phyloP scores from a whole-genome alignment of 176 grass and related monocot genomes.

The Raddia guianensis region DNA sequence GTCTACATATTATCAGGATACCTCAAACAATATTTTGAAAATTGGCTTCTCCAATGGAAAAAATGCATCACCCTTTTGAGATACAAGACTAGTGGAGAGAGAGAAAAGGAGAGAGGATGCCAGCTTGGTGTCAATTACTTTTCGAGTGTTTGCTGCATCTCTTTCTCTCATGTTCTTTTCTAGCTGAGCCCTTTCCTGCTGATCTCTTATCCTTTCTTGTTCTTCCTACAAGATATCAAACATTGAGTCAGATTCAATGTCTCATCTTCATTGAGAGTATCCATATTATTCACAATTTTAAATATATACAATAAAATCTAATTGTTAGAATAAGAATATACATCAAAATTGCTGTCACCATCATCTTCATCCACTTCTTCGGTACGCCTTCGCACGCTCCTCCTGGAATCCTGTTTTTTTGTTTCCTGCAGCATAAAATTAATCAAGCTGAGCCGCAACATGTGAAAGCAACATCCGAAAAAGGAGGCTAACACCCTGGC shows the following conservation, averaged over 20 bases:
- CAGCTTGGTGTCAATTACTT: constrained; percentile 54
- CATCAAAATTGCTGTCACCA: constrained; percentile 44
- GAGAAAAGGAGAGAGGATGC: background rate
- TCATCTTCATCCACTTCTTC: constrained; percentile 57
- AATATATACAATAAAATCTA: background rate
- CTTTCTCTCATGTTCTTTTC: constrained; percentile 91
- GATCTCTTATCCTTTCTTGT: constrained; percentile 70
- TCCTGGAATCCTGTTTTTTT: constrained; percentile 15
- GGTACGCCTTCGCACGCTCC: constrained; percentile 50
- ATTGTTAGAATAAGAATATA: constrained; percentile 38
- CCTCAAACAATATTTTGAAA: background rate
- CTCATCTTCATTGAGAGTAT: constrained; percentile 3
- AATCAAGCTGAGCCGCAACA: background rate
- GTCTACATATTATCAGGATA: background rate
- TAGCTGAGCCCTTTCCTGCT: constrained; percentile 85
- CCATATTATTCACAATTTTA: background rate
- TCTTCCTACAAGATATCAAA: constrained; percentile 68
- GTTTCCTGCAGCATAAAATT: constrained; percentile 48
- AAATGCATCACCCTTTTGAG: background rate
- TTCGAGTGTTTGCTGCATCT: constrained; percentile 76
- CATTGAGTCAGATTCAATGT: constrained; percentile 32
- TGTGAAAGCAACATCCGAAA: background rate
- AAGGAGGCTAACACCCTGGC: background rate
- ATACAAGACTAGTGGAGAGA: background rate
- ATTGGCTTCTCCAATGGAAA: background rate